Conservation (phyloP, 139 green algal species). For the Spirogloea muscicola region DNA sequence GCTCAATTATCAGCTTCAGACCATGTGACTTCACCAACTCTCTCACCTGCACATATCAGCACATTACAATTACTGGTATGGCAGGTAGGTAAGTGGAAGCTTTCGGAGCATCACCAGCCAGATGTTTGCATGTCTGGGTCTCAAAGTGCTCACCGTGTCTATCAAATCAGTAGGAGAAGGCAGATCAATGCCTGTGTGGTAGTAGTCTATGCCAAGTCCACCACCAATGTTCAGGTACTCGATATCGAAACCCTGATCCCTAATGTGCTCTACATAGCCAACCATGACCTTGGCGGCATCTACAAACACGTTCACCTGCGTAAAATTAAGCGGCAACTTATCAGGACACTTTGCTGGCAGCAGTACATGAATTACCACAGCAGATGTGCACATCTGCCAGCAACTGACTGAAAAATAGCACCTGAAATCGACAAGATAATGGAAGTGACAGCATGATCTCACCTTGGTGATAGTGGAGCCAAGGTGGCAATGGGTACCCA, state of each 20-base stretch:
- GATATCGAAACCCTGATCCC: slow-evolving; percentile 83
- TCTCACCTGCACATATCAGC: slow-evolving; percentile 62
- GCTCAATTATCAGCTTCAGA: slow-evolving; percentile 92
- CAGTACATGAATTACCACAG: too few relatives aligned
- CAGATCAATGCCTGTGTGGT: slow-evolving; percentile 68
- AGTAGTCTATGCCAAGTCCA: slow-evolving; percentile 94
- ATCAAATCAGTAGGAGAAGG: slow-evolving; percentile 90
- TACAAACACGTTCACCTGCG: slow-evolving; percentile 88
- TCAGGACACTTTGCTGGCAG: too few relatives aligned
- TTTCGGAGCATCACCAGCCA: too few relatives aligned
- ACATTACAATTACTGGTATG: too few relatives aligned
- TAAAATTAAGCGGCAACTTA: neutral
- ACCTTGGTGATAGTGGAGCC: slow-evolving; percentile 94
- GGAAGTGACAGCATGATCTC: too few relatives aligned
- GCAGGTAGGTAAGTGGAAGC: too few relatives aligned
- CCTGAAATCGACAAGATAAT: too few relatives aligned
- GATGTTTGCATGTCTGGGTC: too few relatives aligned
- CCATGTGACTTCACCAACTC: slow-evolving; percentile 67
- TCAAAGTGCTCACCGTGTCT: slow-evolving; percentile 60
- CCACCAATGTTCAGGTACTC: slow-evolving; percentile 96
- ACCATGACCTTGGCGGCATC: slow-evolving; percentile 92
- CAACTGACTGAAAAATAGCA: too few relatives aligned
- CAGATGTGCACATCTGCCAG: too few relatives aligned
- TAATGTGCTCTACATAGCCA: slow-evolving; percentile 82
- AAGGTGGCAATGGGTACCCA: slow-evolving; percentile 92